phyloP scores from a whole-genome alignment of 140 eudicot genomes.

The Flaveria floridana region DNA sequence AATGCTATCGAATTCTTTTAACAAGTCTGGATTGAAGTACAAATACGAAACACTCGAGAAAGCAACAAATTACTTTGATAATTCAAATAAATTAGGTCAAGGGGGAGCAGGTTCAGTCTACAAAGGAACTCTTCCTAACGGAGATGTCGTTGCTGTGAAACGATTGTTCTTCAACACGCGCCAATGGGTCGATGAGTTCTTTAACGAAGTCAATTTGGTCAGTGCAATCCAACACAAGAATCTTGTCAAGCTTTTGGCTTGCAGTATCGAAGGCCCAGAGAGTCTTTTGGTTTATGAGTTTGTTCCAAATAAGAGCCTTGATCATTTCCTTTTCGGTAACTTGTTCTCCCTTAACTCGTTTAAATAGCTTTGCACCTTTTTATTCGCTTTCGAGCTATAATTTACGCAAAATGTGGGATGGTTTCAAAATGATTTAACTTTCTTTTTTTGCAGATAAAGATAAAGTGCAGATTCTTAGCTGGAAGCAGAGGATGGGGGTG shows the following conservation, averaged over 20 bases:
- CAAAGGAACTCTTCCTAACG: constrained; percentile 74
- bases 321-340: constrained; percentile 66
- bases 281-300: constrained; percentile 84
- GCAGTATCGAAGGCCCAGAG: constrained; percentile 92
- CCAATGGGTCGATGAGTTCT: constrained; percentile 89
- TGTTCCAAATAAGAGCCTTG: constrained; percentile 82
- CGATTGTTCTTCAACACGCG: constrained; percentile 71
- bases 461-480: constrained; percentile 42
- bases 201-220: constrained; percentile 72
- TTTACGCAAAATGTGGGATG: background rate
- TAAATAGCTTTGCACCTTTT: background rate
- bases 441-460: constrained; percentile 44
- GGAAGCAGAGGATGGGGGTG: constrained; percentile 64
- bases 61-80: constrained; percentile 68
- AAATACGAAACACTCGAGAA: constrained; percentile 79
- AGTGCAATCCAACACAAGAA: constrained; percentile 85
- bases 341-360: background rate
- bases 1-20: constrained; percentile 50
- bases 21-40: constrained; percentile 63
- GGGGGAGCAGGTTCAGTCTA: constrained; percentile 82
- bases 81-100: constrained; percentile 67
- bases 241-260: constrained; percentile 83
- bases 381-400: too few relatives aligned
- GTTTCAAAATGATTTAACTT: constrained; percentile 1
- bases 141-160: constrained; percentile 72